Percentiles rank a stretch among this genome's conserved stretches.
Conservation (phyloP, 257 asterid genomes). For the Echium plantagineum region DNA sequence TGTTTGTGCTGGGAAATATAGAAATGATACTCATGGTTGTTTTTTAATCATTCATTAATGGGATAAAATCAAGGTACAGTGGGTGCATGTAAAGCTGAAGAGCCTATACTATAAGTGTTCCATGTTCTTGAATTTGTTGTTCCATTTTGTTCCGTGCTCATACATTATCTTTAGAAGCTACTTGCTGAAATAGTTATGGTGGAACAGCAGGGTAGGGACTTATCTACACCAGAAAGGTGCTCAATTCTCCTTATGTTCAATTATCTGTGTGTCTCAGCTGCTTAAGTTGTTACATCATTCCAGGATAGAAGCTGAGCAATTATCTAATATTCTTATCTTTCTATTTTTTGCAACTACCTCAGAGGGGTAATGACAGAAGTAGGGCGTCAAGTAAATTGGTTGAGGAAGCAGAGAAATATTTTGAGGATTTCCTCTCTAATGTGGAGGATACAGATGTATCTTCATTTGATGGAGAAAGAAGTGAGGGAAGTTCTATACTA, state of each 20-base stretch:
- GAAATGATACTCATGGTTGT: too few species aligned
- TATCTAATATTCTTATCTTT: too few species aligned
- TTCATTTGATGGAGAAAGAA: conserved; percentile 91
- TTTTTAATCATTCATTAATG: too few species aligned
- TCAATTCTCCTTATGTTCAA: not conserved
- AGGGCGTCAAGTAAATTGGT: conserved; percentile 38
- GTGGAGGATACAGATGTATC: conserved; percentile 85
- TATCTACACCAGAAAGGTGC: conserved; percentile 56
- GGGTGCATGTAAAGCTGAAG: too few species aligned
- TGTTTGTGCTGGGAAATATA: too few species aligned
- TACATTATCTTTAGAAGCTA: conserved; percentile 9
- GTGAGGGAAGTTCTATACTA: conserved; percentile 66
- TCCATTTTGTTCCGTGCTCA: too few species aligned
- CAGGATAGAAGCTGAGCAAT: too few species aligned
- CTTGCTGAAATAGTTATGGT: conserved; percentile 50
- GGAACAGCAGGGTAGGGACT: conserved; percentile 54
- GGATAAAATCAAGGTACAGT: too few species aligned
- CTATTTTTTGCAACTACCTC: conserved; percentile 9
- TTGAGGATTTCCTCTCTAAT: conserved; percentile 72
- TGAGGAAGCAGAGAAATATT: conserved; percentile 73
- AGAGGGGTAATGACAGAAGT: conserved; percentile 68
- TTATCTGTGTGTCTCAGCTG: too few species aligned
- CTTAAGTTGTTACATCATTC: too few species aligned
- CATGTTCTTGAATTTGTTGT: too few species aligned
- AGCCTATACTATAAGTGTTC: too few species aligned